Conservation (phyloP, 2,329 filamentous ascomycete genomes). For the Neonectria ditissima region DNA sequence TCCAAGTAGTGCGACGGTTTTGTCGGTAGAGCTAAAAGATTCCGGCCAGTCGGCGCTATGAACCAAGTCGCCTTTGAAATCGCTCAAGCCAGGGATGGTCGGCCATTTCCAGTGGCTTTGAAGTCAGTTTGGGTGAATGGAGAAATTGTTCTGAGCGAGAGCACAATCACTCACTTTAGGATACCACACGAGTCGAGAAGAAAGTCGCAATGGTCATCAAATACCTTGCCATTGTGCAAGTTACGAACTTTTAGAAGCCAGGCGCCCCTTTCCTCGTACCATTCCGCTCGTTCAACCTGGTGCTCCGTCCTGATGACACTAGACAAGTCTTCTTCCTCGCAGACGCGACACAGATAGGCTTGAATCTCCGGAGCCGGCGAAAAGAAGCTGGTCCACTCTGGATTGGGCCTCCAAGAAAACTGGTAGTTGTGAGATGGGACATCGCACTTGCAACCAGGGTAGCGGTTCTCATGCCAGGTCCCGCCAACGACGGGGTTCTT, state of each 20-base stretch:
- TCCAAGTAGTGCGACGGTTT: conserved; percentile 24
- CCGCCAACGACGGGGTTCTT: conserved; percentile 26
- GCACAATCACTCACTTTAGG: conserved; percentile 15
- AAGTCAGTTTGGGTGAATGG: not conserved
- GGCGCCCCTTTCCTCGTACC: conserved; percentile 4
- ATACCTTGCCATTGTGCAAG: not conserved
- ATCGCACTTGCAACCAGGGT: conserved; percentile 29
- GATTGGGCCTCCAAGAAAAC: conserved; percentile 26
- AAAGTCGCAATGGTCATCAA: conserved; percentile 21
- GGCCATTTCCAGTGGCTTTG: conserved; percentile 30
- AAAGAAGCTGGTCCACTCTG: conserved; percentile 20
- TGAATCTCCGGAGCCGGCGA: conserved; percentile 19
- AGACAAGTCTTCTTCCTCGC: conserved; percentile 16
- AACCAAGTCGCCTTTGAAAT: conserved; percentile 23
- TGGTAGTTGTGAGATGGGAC: conserved; percentile 30
- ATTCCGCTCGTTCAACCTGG: conserved; percentile 10
- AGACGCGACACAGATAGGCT: conserved; percentile 14
- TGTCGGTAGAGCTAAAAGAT: conserved; percentile 1
- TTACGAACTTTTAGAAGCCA: conserved; percentile 18
- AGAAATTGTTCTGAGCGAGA: not conserved
- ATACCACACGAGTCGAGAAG: conserved; percentile 19
- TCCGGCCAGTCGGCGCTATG: conserved; percentile 23
- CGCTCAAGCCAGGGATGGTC: conserved; percentile 13
- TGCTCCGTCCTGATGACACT: conserved; percentile 17
- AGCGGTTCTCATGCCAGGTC: conserved; percentile 29